These are phyloP conservation scores for Colletotrichum lupini DNA, from an alignment of 2,329 filamentous ascomycete species.

Conservation along the genomic window DNA sequence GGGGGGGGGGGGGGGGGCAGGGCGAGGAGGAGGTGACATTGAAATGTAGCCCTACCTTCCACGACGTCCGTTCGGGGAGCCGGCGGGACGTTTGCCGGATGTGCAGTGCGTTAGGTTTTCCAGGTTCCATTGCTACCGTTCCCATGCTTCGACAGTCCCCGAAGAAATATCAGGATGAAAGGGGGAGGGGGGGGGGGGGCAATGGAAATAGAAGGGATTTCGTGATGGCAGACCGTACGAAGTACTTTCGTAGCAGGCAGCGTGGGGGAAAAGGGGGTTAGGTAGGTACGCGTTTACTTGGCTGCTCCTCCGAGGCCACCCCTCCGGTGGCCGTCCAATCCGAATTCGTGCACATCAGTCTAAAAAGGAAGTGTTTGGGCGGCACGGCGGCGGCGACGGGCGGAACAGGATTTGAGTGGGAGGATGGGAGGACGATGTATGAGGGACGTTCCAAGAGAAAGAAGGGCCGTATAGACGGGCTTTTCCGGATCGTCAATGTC, in stretches of 20 bases:
- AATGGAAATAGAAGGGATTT: neutral
- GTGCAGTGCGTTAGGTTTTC: too few species aligned
- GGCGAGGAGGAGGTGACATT: neutral
- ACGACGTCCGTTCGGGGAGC: neutral
- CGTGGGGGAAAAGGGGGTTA: neutral
- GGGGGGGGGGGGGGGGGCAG: neutral
- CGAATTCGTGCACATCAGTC: neutral
- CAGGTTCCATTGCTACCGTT: neutral
- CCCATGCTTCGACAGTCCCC: neutral
- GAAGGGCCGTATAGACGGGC: neutral
- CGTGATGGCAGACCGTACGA: neutral
- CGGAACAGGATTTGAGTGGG: neutral
- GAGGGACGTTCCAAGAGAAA: neutral
- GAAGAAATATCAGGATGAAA: too few species aligned
- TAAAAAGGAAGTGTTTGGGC: neutral
- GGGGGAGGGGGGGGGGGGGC: too few species aligned
- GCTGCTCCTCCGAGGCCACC: too few species aligned
- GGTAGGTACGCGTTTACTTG: too few species aligned
- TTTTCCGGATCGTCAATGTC: neutral
- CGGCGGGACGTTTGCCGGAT: neutral
- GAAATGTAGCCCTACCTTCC: neutral
- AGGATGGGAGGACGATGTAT: neutral
- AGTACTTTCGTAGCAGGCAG: neutral
- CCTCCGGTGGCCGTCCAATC: neutral
- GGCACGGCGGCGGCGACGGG: neutral